Base-by-base conservation (phyloP, 1,139 yeast genomes). In the Candida pseudoviswanathii region DNA sequence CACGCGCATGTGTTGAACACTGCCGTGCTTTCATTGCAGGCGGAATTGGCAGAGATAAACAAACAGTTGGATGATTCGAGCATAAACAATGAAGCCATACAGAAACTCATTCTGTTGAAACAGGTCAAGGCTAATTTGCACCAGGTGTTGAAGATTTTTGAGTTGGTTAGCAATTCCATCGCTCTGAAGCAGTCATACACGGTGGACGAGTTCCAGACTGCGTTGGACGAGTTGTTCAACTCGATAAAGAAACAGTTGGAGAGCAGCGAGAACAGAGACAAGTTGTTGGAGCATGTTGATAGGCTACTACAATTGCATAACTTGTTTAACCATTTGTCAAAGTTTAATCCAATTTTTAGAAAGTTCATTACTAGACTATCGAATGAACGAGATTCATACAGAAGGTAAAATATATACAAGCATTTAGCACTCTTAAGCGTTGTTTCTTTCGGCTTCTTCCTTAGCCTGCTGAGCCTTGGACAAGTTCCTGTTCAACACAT, bases 1-100 rank as follows among this genome's bases (percentile, higher is more conserved):
- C 85, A 84, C 59, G 67, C 84, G 38, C 85, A 82, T 46, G 78
- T 85, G 2, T 65, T 86, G 40, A 76, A 80, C 34, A 79, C 82
- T 49, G 79, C 89, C 0, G 78, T 85, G 27, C 69, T 78, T 36
- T 72, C 86, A 1, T 62, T 85, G 30, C 77, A 81, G 47, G 67
- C 73, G 3, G 88, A 84, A 49, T 64, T 85, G 25, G 61, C 64
- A 5, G 50, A 57, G 16, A 60, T 61, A 27, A 62, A 63, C 41
- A 56, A 58, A 47, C 51, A 53, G 22, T 64, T 72, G 24, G 70
- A 69, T 34, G 31, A 37, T 27, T 43, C 38, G 16, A 55, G 58
- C 31, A 41, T 40, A 6, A 34, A 56, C 27, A 52, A 54, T 32
- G 59, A 55, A 2, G 64, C 77, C 0, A 64, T 80, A 8, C 67